Evolutionary conservation across 2,329 filamentous ascomycete genomes (phyloP).

Genomic region (Aureobasidium namibiae): DNA sequence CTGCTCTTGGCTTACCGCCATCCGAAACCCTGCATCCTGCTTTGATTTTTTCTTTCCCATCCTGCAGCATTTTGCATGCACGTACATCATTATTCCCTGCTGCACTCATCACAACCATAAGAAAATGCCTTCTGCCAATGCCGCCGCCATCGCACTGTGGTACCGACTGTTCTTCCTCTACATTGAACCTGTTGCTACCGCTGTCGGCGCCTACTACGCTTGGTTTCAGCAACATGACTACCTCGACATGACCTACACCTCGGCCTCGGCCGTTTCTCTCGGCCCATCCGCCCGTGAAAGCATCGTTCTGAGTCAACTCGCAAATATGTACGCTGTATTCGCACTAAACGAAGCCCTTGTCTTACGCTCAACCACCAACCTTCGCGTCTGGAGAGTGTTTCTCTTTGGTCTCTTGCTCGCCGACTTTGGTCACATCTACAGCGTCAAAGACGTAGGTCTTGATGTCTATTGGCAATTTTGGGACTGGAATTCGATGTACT

Average conservation of each 20-base stretch:
- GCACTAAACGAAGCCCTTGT: slow-evolving; percentile 70
- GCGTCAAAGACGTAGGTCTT: slow-evolving; percentile 50
- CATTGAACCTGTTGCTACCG: slow-evolving; percentile 54
- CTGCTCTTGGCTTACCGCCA: slow-evolving; percentile 10
- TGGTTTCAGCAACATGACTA: slow-evolving; percentile 47
- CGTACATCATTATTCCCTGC: slow-evolving; percentile 9
- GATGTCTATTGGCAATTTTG: slow-evolving; percentile 36
- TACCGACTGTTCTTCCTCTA: slow-evolving; percentile 70
- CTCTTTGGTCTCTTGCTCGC: slow-evolving; percentile 61
- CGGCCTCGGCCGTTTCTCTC: slow-evolving; percentile 36
- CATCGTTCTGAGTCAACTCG: slow-evolving; percentile 64
- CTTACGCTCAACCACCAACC: slow-evolving; percentile 58
- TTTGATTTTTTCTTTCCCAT: not conserved
- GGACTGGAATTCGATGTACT: slow-evolving; percentile 30
- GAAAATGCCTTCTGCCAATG: slow-evolving; percentile 17
- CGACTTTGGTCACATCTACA: slow-evolving; percentile 69
- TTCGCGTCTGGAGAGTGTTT: slow-evolving; percentile 61
- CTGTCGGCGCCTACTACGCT: slow-evolving; percentile 47
- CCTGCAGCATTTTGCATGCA: slow-evolving; percentile 9
- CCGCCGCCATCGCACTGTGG: slow-evolving; percentile 43
- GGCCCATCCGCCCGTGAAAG: slow-evolving; percentile 48
- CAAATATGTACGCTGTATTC: slow-evolving; percentile 71
- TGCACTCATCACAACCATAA: slow-evolving; percentile 6
- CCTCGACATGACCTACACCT: slow-evolving; percentile 54
- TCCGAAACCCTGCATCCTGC: slow-evolving; percentile 14